Evolutionary conservation across 495 filamentous ascomycete species (phyloP).

Genomic region (Talaromyces wortmannii): DNA sequence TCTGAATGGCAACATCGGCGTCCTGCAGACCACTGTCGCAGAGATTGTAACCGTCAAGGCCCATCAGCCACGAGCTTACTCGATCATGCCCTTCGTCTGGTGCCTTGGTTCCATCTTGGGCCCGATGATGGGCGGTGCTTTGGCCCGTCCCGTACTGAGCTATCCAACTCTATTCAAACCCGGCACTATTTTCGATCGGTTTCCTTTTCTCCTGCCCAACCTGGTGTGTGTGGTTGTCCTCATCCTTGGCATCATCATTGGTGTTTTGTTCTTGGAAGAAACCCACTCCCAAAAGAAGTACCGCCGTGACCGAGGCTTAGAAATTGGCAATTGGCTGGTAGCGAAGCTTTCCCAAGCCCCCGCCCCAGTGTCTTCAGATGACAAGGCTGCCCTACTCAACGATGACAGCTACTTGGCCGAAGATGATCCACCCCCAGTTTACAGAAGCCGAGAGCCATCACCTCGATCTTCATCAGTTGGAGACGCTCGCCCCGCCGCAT

Average conservation of each 20-base stretch:
- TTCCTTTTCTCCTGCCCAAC: slow-evolving; percentile 91
- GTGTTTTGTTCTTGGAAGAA: slow-evolving; percentile 88
- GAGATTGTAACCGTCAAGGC: slow-evolving; percentile 88
- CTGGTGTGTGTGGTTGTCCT: slow-evolving; percentile 80
- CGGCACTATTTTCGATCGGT: slow-evolving; percentile 72
- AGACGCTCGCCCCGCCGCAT: slow-evolving; percentile 15
- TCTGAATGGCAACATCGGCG: slow-evolving; percentile 93
- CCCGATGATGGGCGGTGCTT: slow-evolving; percentile 79
- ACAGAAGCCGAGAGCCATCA: slow-evolving; percentile 61
- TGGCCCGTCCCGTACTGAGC: slow-evolving; percentile 77
- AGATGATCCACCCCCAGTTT: slow-evolving; percentile 55
- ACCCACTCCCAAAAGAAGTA: slow-evolving; percentile 82
- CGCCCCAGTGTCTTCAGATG: slow-evolving; percentile 12
- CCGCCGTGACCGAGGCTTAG: slow-evolving; percentile 66
- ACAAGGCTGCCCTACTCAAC: slow-evolving; percentile 11
- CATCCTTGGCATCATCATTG: slow-evolving; percentile 69
- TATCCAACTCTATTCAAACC: slow-evolving; percentile 71
- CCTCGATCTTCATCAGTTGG: slow-evolving; percentile 43
- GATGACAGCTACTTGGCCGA: slow-evolving; percentile 46
- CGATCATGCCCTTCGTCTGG: slow-evolving; percentile 98
- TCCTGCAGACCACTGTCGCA: slow-evolving; percentile 89
- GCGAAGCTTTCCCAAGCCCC: slow-evolving; percentile 33
- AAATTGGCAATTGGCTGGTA: slow-evolving; percentile 69
- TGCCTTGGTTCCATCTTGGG: slow-evolving; percentile 90
- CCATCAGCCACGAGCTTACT: slow-evolving; percentile 86